A percentile compares a stretch with the other conserved stretches of the same genome.
These are phyloP conservation scores for Paecilomyces sp. DNA, from an alignment of 2,329 filamentous ascomycete species.

Conservation along the genomic window DNA sequence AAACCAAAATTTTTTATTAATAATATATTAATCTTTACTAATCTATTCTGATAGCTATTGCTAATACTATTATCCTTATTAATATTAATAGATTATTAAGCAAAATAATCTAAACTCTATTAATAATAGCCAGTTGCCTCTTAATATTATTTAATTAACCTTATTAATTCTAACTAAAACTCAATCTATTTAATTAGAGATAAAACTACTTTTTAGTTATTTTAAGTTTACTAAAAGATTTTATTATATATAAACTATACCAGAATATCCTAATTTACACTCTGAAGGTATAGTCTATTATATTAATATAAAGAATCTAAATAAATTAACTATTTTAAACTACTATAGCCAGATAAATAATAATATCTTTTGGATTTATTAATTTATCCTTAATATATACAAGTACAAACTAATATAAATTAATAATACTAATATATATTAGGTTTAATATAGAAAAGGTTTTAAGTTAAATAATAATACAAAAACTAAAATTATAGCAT, in stretches of 20 bases:
- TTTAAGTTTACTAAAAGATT: neutral
- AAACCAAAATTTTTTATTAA: neutral
- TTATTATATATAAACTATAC: neutral
- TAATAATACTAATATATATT: too few species aligned
- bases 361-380: neutral
- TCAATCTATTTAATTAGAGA: neutral
- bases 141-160: neutral
- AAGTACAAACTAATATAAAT: too few species aligned
- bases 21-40: neutral
- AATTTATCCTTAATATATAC: neutral
- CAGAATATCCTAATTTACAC: neutral
- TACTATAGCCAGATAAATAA: neutral
- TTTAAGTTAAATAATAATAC: neutral
- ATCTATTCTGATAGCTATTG: too few species aligned
- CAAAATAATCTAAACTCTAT: neutral
- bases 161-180: neutral
- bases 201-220: neutral
- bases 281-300: neutral
- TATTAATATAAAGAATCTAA: neutral
- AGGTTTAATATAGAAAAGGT: neutral
- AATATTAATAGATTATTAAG: too few species aligned
- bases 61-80: too few species aligned
- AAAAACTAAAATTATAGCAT: neutral
- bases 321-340: neutral
- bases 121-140: neutral